A percentile compares a stretch with the other conserved stretches of the same genome.
These are phyloP conservation scores for Pseudopithomyces maydicus DNA, from an alignment of 2,329 filamentous ascomycete species.

Conservation along the genomic window DNA sequence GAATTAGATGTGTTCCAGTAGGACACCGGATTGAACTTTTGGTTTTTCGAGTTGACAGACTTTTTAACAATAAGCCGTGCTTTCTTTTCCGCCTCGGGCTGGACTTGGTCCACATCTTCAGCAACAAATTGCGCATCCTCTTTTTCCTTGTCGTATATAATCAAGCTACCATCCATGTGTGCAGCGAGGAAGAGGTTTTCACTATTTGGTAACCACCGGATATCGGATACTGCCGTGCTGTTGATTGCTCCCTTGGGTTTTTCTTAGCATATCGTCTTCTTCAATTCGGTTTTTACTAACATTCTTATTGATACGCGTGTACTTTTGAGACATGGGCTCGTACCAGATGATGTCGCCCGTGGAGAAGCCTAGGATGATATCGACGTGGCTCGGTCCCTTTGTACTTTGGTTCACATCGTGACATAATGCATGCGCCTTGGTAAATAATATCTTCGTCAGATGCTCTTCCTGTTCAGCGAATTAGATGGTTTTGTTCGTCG, in stretches of 20 bases:
- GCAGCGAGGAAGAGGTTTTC: slow-evolving; percentile 91
- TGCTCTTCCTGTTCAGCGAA: slow-evolving; percentile 71
- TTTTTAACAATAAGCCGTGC: slow-evolving; percentile 75
- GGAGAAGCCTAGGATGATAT: slow-evolving; percentile 94
- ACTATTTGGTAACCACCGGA: slow-evolving; percentile 91
- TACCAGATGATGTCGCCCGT: slow-evolving; percentile 98
- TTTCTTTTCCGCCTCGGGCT: slow-evolving; percentile 39
- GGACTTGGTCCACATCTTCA: slow-evolving; percentile 59
- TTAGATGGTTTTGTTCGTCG: neutral
- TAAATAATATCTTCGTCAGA: slow-evolving; percentile 94
- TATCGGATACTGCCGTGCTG: slow-evolving; percentile 79
- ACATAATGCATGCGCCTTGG: slow-evolving; percentile 91
- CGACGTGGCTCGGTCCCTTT: slow-evolving; percentile 78
- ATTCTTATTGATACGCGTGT: slow-evolving; percentile 95
- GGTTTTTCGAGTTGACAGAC: slow-evolving; percentile 90
- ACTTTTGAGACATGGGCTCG: slow-evolving; percentile 94
- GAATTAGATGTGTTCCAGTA: slow-evolving; percentile 93
- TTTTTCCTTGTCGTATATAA: slow-evolving; percentile 98
- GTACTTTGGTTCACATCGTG: slow-evolving; percentile 89
- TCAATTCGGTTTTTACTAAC: slow-evolving; percentile 49
- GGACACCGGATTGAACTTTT: slow-evolving; percentile 90
- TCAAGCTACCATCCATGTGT: slow-evolving; percentile 86
- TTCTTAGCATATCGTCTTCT: neutral
- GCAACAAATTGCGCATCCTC: slow-evolving; percentile 81
- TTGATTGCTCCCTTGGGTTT: slow-evolving; percentile 77